These are phyloP conservation scores for Gastrolobium bilobum DNA, from an alignment of 306 rosid species.

Conservation along the genomic window DNA sequence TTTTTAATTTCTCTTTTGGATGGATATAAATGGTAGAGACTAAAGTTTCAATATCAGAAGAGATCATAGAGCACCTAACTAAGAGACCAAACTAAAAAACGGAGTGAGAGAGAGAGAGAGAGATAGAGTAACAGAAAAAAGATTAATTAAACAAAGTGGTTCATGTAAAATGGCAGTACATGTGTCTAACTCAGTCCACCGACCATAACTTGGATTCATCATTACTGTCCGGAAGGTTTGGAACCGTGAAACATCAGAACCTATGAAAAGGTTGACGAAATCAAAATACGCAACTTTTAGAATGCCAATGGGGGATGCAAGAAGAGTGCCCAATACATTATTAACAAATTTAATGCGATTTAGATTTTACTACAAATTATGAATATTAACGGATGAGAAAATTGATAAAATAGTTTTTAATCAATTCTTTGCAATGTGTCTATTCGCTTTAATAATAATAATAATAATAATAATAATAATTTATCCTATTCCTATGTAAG, in stretches of 20 bases:
- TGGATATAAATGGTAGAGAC: constrained; percentile 13
- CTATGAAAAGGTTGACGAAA: constrained; percentile 8
- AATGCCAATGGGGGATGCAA: not conserved
- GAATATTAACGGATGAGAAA: too few species aligned
- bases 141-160: not conserved
- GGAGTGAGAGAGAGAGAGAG: not conserved
- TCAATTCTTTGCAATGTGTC: too few species aligned
- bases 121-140: not conserved
- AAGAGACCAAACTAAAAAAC: not conserved
- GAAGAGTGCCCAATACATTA: too few species aligned
- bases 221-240: constrained; percentile 45
- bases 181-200: constrained; percentile 20
- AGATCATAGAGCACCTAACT: constrained; percentile 2
- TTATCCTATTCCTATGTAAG: too few species aligned
- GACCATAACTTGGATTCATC: constrained; percentile 39
- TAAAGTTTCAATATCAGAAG: not conserved
- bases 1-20: constrained; percentile 30
- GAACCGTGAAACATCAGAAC: not conserved
- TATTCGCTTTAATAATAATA: too few species aligned
- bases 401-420: too few species aligned
- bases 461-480: too few species aligned
- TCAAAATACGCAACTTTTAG: not conserved
- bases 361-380: too few species aligned
- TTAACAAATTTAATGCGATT: too few species aligned
- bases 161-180: not conserved